Evolutionary conservation across 768 basidiomycete genomes (phyloP).

Genomic region (Paxillus involutus): DNA sequence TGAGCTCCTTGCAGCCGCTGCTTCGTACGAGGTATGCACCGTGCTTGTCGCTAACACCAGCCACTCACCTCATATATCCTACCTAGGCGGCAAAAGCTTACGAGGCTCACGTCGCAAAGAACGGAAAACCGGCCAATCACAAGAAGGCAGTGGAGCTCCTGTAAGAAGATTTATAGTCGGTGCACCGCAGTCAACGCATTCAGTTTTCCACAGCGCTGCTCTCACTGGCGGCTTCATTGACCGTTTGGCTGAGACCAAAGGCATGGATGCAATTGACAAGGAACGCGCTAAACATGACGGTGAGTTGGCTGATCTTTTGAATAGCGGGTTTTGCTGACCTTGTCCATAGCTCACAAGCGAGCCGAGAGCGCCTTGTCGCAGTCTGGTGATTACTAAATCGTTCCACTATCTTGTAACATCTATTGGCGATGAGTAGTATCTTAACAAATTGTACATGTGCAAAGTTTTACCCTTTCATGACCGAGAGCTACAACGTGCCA

Average conservation of each 20-base stretch:
- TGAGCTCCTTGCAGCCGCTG: conserved; percentile 27
- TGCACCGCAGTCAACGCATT: background rate
- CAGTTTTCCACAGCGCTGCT: conserved; percentile 17
- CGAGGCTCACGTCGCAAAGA: conserved; percentile 15
- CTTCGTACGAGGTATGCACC: conserved; percentile 23
- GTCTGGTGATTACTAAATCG: conserved; percentile 18
- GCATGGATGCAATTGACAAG: conserved; percentile 20
- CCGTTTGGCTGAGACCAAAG: conserved; percentile 23
- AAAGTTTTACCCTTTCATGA: too few species aligned
- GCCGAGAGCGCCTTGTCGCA: conserved; percentile 7
- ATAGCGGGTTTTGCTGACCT: background rate
- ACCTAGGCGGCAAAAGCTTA: conserved; percentile 31
- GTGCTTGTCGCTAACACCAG: background rate
- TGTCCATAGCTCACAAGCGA: conserved; percentile 11
- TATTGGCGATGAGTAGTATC: background rate
- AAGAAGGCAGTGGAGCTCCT: conserved; percentile 21
- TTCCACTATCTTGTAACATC: background rate
- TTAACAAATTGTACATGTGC: background rate
- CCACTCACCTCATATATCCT: conserved; percentile 1
- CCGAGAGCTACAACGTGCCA: conserved; percentile 47
- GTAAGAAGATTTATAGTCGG: conserved; percentile 10
- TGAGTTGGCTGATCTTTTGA: conserved; percentile 2
- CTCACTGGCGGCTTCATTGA: conserved; percentile 27
- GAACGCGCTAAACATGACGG: conserved; percentile 21
- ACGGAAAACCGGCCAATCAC: conserved; percentile 25